Base-by-base conservation (phyloP, 345 rosid species). In the Lepidium didymum region DNA sequence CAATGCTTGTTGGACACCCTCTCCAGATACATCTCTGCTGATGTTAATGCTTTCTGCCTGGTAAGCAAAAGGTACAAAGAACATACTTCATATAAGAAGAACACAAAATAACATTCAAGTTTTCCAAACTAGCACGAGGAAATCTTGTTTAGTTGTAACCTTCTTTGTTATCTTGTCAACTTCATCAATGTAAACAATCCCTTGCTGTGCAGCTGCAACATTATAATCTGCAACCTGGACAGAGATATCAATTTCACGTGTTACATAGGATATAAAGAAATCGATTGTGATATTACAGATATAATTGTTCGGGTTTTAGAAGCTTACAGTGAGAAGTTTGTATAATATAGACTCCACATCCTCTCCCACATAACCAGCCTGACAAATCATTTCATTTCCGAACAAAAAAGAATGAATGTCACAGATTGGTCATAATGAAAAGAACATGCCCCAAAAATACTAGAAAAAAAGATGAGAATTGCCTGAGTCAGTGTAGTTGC, bases 291-390 rank as follows among this genome's bases (percentile, higher is more conserved):
- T 11, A 52, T 49, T 50, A 47, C 54, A 40, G 14, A 49, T 16
- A 35, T 29, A 46, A 36, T 45, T 19, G 53, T 25, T 34, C 16
- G 15, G 43, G 29, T 23, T 49, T 18, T 31, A 19, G 63, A 51
- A 69, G 63, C 65, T 73, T 81, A 91, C 99, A 66, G 79, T 82
- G 46, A 91, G 94, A 47, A 95, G 98, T 82, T 95, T 95, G 89
- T 89, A 89, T 79, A 95, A 80, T 81, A 95, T 89, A 77, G 98
- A 88, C 79, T 95, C 99, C 74, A 95, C 99, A 79, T 91, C 99
- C 81, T 95, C 98, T 66, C 99, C 99, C 6, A 91, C 99, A 75
- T 95, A 95, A 70, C 99, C 98, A 76, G 99, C 99, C 99, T 95
- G 96, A 78, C 61, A 75, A 49, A 68, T 54, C 36, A 68, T 56